Evolutionary conservation across 768 basidiomycete genomes (phyloP).

Genomic region (Cubamyces sp.): DNA sequence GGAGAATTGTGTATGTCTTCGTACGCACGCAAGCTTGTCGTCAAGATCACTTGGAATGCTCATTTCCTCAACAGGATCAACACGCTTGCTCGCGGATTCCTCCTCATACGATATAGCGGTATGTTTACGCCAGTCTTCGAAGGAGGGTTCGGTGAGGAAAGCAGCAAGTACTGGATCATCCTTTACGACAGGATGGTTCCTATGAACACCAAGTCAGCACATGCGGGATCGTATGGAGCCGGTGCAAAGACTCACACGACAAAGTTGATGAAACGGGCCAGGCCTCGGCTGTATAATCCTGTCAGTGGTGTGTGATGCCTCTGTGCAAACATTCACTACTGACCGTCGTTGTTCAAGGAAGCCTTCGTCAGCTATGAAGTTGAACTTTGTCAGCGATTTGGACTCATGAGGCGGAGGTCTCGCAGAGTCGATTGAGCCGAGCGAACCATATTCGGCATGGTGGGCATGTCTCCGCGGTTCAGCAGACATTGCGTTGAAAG

Average conservation of each 20-base stretch:
- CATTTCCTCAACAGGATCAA: slow-evolving; percentile 88
- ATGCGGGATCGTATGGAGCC: slow-evolving; percentile 2
- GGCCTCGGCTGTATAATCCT: slow-evolving; percentile 60
- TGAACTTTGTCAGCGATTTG: slow-evolving; percentile 1
- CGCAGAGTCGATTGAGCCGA: too few species aligned
- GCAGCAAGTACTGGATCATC: slow-evolving; percentile 82
- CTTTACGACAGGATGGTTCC: slow-evolving; percentile 91
- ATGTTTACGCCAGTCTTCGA: slow-evolving; percentile 88
- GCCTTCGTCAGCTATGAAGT: slow-evolving; percentile 70
- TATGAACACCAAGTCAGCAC: slow-evolving; percentile 32
- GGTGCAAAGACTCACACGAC: slow-evolving; percentile 56
- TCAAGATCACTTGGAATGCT: slow-evolving; percentile 90
- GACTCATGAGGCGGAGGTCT: too few species aligned
- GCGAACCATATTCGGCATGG: too few species aligned
- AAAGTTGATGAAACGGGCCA: slow-evolving; percentile 79
- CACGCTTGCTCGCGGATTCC: slow-evolving; percentile 78
- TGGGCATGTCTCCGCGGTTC: too few species aligned
- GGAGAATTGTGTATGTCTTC: too few species aligned
- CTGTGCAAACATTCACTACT: slow-evolving; percentile 15
- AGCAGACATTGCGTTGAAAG: background rate
- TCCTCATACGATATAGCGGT: slow-evolving; percentile 80
- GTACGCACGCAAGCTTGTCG: slow-evolving; percentile 75
- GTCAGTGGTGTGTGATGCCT: background rate
- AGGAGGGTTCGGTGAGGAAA: slow-evolving; percentile 82
- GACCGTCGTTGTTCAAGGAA: slow-evolving; percentile 92